Conservation (phyloP, 2,329 filamentous ascomycete genomes). For the Fusarium gaditjirri region DNA sequence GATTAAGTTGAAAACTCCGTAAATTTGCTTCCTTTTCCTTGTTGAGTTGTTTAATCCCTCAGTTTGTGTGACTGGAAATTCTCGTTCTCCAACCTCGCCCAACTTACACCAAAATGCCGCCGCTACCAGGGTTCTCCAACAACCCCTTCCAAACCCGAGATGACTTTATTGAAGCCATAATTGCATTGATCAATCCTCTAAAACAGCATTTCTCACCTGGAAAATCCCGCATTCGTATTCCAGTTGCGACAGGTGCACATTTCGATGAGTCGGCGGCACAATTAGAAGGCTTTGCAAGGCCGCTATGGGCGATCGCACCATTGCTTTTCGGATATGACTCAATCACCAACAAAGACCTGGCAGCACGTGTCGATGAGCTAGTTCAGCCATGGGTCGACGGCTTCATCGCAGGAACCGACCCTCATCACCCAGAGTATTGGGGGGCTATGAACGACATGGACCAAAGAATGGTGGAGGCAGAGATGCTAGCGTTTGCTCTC, state of each 20-base stretch:
- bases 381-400: constrained; percentile 48
- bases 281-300: constrained; percentile 57
- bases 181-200: constrained; percentile 50
- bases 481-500: constrained; percentile 61
- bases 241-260: constrained; percentile 51
- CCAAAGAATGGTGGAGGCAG: constrained; percentile 65
- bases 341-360: constrained; percentile 41
- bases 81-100: neutral
- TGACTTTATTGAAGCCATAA: constrained; percentile 50
- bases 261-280: constrained; percentile 59
- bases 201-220: constrained; percentile 48
- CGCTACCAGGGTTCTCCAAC: constrained; percentile 53
- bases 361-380: constrained; percentile 10
- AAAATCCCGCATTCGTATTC: constrained; percentile 51
- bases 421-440: constrained; percentile 56
- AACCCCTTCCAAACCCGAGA: constrained; percentile 51
- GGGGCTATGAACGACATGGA: constrained; percentile 57
- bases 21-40: neutral
- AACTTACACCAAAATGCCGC: constrained; percentile 47
- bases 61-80: neutral
- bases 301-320: constrained; percentile 50
- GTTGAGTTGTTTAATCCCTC: neutral
- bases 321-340: constrained; percentile 52
- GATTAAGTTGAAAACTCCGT: neutral
- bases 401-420: constrained; percentile 49